A percentile compares a stretch with the other conserved stretches of the same genome.
Conservation (phyloP, 2,329 filamentous ascomycete species). For the Colletotrichum caudatum region DNA sequence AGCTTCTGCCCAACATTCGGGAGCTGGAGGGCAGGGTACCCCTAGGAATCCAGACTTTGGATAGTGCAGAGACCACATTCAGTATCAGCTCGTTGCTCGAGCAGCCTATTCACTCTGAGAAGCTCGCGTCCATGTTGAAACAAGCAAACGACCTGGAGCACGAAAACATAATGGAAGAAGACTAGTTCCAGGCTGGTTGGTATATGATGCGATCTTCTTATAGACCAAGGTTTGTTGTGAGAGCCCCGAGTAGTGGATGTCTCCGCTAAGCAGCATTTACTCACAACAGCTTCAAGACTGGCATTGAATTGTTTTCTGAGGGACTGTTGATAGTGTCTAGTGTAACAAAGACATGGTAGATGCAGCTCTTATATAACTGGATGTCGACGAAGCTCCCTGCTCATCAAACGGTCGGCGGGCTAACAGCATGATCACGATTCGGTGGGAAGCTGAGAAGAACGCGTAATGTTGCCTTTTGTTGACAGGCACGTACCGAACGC, state of each 20-base stretch:
- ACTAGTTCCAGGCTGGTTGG: not conserved
- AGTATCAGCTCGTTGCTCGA: not conserved
- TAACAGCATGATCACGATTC: not conserved
- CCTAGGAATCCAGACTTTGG: not conserved
- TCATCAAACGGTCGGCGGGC: not conserved
- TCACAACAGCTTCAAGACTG: not conserved
- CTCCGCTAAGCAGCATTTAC: not conserved
- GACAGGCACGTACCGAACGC: conserved; percentile 38
- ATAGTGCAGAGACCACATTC: not conserved
- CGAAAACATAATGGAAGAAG: not conserved
- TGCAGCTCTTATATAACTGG: not conserved
- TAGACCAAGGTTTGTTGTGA: not conserved
- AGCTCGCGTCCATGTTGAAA: not conserved
- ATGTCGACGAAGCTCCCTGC: not conserved
- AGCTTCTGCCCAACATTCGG: conserved; percentile 3
- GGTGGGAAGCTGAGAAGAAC: not conserved
- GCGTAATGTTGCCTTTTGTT: conserved; percentile 24
- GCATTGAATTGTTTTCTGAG: not conserved
- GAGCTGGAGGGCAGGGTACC: not conserved
- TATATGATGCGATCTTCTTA: not conserved
- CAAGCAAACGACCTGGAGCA: too few relatives aligned
- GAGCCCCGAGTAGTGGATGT: not conserved
- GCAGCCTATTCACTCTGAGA: too few relatives aligned
- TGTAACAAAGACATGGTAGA: not conserved
- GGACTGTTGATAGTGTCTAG: too few relatives aligned